Conservation (phyloP, 2,329 filamentous ascomycete species). For the Epichloe glyceriae region DNA sequence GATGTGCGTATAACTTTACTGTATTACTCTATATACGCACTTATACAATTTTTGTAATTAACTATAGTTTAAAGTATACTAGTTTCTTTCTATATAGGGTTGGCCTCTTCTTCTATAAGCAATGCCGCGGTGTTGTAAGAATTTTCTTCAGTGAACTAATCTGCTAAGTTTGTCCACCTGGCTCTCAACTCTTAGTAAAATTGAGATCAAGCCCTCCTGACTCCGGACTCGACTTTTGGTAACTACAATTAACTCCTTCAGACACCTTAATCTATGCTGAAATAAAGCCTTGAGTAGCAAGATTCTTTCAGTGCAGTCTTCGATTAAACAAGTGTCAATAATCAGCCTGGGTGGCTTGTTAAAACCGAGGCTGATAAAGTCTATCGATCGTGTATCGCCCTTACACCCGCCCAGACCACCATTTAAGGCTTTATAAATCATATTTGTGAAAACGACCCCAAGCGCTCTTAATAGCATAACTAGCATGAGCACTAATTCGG, state of each 20-base stretch:
- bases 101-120: rapidly evolving
- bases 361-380: neutral
- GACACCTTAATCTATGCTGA: neutral
- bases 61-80: too few relatives aligned
- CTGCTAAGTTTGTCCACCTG: neutral
- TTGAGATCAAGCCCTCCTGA: neutral
- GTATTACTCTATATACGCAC: too few relatives aligned
- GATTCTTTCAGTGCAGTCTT: neutral
- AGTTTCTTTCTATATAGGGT: too few relatives aligned
- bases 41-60: too few relatives aligned
- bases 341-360: neutral
- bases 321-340: neutral
- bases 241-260: neutral
- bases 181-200: neutral
- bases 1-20: too few relatives aligned
- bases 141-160: neutral
- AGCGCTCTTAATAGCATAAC: neutral
- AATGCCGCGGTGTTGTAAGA: too few relatives aligned
- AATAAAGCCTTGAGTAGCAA: neutral
- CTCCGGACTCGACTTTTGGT: neutral
- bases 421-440: neutral
- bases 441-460: neutral
- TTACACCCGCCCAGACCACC: neutral
- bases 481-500: neutral
- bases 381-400: neutral